Percentiles rank a stretch among this genome's conserved stretches.
Conservation (phyloP, 495 filamentous ascomycete species). For the Aspergillus incahuasiensis region DNA sequence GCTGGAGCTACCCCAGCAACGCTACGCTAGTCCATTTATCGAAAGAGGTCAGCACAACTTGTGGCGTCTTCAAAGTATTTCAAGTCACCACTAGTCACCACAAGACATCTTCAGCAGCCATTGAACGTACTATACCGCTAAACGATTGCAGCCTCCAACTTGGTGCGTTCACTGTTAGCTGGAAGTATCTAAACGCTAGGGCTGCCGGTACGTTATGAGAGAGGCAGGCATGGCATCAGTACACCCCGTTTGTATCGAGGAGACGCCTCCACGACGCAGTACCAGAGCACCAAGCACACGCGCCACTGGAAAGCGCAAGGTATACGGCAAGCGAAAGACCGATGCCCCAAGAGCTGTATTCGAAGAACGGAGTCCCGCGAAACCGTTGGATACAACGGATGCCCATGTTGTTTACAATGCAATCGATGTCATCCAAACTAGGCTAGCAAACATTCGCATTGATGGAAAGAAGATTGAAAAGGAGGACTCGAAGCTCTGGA, state of each 20-base stretch:
- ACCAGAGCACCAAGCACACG: slow-evolving; percentile 21
- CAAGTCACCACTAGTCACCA: no score
- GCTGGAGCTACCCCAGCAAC: not conserved
- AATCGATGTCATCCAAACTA: slow-evolving; percentile 28
- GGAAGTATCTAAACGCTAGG: not conserved
- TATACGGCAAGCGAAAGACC: slow-evolving; percentile 41
- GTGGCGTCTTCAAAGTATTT: no score
- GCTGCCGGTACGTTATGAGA: not conserved
- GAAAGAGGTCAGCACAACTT: not conserved
- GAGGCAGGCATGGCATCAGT: slow-evolving; percentile 8
- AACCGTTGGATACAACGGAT: slow-evolving; percentile 4
- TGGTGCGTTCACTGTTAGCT: not conserved
- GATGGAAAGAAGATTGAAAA: slow-evolving; percentile 13
- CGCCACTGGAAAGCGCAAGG: slow-evolving; percentile 28
- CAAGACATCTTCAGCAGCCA: not conserved
- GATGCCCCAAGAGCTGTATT: slow-evolving; percentile 41
- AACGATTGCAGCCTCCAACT: not conserved
- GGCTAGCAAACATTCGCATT: slow-evolving; percentile 34
- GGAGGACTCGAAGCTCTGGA: not conserved
- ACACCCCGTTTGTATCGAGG: slow-evolving; percentile 1
- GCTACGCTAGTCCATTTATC: not conserved
- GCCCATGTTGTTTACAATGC: slow-evolving; percentile 12
- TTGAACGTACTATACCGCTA: not conserved
- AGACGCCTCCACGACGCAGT: slow-evolving; percentile 6
- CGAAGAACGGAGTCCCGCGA: slow-evolving; percentile 35